Conservation (phyloP, 2,329 filamentous ascomycete genomes). For the Sclerotinia sclerotiorum region DNA sequence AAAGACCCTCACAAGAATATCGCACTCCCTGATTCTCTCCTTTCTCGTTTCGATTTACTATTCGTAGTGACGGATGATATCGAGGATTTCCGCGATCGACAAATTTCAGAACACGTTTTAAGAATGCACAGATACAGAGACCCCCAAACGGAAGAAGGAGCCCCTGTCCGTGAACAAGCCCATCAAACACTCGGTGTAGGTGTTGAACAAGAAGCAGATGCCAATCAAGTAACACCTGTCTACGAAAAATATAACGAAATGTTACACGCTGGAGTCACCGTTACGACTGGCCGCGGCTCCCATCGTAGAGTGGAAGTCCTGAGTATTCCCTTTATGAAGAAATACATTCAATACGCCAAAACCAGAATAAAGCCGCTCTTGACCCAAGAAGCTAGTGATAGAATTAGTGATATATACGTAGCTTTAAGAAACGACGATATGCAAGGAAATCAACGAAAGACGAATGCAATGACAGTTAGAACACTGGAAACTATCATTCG, state of each 20-base stretch:
- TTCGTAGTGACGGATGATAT: conserved; percentile 99
- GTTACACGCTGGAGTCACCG: conserved; percentile 86
- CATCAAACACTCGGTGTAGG: conserved; percentile 86
- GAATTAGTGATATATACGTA: conserved; percentile 88
- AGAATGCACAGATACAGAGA: conserved; percentile 96
- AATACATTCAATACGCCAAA: conserved; percentile 99
- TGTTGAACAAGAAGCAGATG: conserved; percentile 70
- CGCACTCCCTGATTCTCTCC: conserved; percentile 88
- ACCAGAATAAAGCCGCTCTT: conserved; percentile 83
- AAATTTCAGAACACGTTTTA: conserved; percentile 92
- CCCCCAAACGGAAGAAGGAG: conserved; percentile 89
- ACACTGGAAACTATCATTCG: conserved; percentile 98
- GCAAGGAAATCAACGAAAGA: conserved; percentile 88
- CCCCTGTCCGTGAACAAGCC: conserved; percentile 84
- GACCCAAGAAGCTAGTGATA: conserved; percentile 86
- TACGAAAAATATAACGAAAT: conserved; percentile 96
- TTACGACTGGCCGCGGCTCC: conserved; percentile 70
- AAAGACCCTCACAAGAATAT: conserved; percentile 99
- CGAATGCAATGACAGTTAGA: conserved; percentile 93
- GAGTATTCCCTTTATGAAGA: conserved; percentile 98
- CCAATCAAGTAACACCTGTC: conserved; percentile 78
- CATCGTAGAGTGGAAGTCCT: conserved; percentile 82
- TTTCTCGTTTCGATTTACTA: conserved; percentile 97
- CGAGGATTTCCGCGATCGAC: conserved; percentile 85
- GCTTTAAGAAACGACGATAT: conserved; percentile 93